Base-by-base conservation (phyloP, 2,329 filamentous ascomycete genomes). In the Paracorniculantispora psalliotae region DNA sequence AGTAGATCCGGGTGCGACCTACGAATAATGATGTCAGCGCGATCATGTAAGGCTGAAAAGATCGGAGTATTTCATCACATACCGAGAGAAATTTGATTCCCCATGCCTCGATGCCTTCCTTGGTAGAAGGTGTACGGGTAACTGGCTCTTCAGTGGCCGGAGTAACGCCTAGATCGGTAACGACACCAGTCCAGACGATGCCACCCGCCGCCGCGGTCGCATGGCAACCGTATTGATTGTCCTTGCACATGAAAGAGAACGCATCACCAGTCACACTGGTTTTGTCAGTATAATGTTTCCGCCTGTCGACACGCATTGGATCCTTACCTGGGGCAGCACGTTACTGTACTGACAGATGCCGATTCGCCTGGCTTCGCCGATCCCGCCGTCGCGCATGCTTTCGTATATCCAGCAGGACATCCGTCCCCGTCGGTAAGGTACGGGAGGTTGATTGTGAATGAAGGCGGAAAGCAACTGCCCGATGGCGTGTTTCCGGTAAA, bases 241-340 rank as follows among this genome's bases (percentile, higher is more conserved):
- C 52, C 13, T 13, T 59, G n/a, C 60, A 62, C 48, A 53, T 49
- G 35, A 61, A 61, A 19, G 57, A 57, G 26, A 60, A 61, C 1
- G 47, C 60, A 44, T 57, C 33, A 4, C 60, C 48, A 25, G 52
- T 47, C 17, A 60, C 60, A 12, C 57, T 62, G 33, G 21, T 25
- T n/a, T n/a, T n/a, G 21, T 10, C 17, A 28, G 25, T 13, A 48
- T 21, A 13, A 49, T 21, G 4, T 4, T 10, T 17, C 33, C 10
- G 23, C n/a, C 15, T 4, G 23, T 13, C 23, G 9, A 28, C 5
- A 3, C 13, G 13, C 3, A n/a, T 19, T 13, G 10, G 23, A 19
- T 10, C 28, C 41, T 30, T 12, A 61, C 61, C 59, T 61, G 10
- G 61, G 61, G 35, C 61, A 63, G 13, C 61, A 61, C 10, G 61